Base-by-base conservation (phyloP, 345 rosid species). In the Salix exigua region DNA sequence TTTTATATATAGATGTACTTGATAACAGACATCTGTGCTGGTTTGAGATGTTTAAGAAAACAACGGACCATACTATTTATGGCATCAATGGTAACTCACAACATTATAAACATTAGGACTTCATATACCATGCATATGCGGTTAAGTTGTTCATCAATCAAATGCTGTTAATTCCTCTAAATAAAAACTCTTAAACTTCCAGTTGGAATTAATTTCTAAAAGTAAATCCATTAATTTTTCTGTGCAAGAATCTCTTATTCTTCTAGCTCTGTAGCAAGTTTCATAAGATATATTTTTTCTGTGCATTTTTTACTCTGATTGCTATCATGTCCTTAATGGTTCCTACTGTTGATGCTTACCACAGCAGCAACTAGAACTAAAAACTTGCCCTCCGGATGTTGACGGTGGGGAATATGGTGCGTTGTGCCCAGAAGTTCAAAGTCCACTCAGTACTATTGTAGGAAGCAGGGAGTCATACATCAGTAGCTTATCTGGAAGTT, bases 341-440 rank as follows among this genome's bases (percentile, higher is more conserved):
- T 40, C 44, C 44, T 40, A 40, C 44, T 40, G 44, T 40, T 40
- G 44, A 40, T 40, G 68, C 48, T 63, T 71, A 77, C 73, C 38
- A 23, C 60, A 79, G 75, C 79, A 82, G 84, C 74, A 77, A 79
- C 61, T 44, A 77, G 86, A 83, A 74, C 83, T 62, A 37, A 74
- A 79, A 62, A 25, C 19, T 73, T 37, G 66, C 16, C 79, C 42
- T 16, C 80, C 84, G 60, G 77, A 79, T 78, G 69, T 79, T 66
- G 75, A 33, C 3, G 75, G 58, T 73, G 85, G 46, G 77, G 79
- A 44, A 62, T 67, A 68, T 76, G 77, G 82, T 77, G 81, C 81
- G 68, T 19, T 63, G 38, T 30, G 77, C 80, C 74, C 74, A 62
- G 91, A 88, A 73, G 77, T 75, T 81, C 87, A 86, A 83, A 91